Percentiles rank a stretch among this genome's conserved stretches.
These are phyloP conservation scores for Apiosordaria backusii DNA, from an alignment of 495 filamentous ascomycete species.

Conservation along the genomic window DNA sequence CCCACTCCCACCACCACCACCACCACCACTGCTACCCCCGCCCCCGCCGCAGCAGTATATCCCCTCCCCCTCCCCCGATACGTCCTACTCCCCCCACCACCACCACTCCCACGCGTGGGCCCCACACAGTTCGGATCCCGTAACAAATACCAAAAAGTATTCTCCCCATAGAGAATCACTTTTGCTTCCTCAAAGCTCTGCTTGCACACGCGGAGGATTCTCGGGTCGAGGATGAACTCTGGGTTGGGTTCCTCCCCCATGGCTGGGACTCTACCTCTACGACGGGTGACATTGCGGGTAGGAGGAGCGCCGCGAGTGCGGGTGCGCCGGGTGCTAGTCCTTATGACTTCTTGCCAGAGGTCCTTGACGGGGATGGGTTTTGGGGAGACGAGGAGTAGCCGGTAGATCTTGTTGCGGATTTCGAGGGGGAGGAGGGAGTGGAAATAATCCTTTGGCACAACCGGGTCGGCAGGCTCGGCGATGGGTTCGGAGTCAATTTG, in stretches of 20 bases:
- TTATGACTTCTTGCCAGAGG: constrained; percentile 32
- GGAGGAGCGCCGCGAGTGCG: constrained; percentile 8
- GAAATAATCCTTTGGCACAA: constrained; percentile 16
- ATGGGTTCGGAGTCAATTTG: neutral
- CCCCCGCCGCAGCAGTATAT: constrained; percentile 5
- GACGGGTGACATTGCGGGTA: neutral
- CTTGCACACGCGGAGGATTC: constrained; percentile 33
- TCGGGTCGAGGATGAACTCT: constrained; percentile 23
- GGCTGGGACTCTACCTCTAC: no score
- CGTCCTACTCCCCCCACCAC: no score
- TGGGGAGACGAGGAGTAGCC: constrained; percentile 31
- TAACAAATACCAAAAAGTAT: constrained; percentile 39
- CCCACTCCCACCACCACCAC: no score
- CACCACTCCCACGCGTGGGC: neutral
- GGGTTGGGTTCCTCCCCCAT: constrained; percentile 1
- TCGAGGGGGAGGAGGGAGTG: constrained; percentile 30
- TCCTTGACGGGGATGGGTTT: constrained; percentile 34
- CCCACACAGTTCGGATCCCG: constrained; percentile 26
- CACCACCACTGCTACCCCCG: neutral
- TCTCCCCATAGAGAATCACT: constrained; percentile 39
- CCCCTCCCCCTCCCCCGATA: no score
- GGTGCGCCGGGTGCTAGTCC: constrained; percentile 4
- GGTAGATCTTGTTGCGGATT: constrained; percentile 37
- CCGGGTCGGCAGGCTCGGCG: neutral
- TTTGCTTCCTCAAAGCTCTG: constrained; percentile 29